Percentiles rank a stretch among this genome's conserved stretches.
phyloP scores from a whole-genome alignment of 106 monocot genomes.

The Apostasia shenzhenica region DNA sequence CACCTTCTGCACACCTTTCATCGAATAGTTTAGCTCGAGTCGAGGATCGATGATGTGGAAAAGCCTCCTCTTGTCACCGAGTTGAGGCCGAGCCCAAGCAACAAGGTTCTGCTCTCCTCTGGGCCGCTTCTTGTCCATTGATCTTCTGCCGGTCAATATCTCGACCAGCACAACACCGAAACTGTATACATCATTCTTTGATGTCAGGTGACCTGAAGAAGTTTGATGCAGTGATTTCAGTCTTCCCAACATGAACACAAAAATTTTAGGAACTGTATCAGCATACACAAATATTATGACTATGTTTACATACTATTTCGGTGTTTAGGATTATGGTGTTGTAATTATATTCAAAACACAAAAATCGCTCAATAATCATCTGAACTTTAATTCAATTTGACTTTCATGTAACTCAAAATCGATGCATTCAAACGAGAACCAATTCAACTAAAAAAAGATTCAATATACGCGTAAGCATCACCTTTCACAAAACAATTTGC shows the following conservation, averaged over 20 bases:
- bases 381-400: no score
- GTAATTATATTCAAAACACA: no score
- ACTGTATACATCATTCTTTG: constrained; percentile 86
- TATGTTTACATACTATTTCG: no score
- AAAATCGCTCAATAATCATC: no score
- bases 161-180: constrained; percentile 92
- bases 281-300: no score
- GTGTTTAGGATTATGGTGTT: no score
- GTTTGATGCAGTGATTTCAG: neutral
- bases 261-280: no score
- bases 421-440: no score
- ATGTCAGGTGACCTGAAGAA: constrained; percentile 69
- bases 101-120: constrained; percentile 69
- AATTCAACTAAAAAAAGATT: no score
- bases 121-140: constrained; percentile 79
- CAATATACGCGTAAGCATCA: no score
- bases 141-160: constrained; percentile 72
- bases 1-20: constrained; percentile 79
- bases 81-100: constrained; percentile 59
- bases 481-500: no score
- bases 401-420: no score
- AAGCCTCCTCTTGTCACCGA: constrained; percentile 51
- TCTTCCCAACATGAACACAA: neutral
- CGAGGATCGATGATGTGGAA: constrained; percentile 74
- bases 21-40: constrained; percentile 68